Evolutionary conservation across 140 eudicot genomes (phyloP), one percentile per base, ranked within the genome.

Genomic region (Ambrosia hybrid): DNA sequence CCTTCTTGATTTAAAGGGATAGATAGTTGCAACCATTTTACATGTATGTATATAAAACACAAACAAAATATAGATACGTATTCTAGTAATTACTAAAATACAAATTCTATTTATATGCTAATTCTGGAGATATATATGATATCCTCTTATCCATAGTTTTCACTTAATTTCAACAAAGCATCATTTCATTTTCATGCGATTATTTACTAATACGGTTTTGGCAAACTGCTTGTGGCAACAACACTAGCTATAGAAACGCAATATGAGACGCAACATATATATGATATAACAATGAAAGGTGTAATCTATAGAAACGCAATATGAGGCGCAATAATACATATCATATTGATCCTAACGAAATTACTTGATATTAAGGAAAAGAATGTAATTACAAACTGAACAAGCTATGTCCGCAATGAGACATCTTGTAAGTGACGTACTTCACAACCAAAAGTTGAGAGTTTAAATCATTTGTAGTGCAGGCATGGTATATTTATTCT

Each of bases 1-100:
- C 51, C 70, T 62, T 73, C 69, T 49, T 61, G 77, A 52, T 15
- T 37, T 3, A 30, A 4, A 33, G 21, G 14, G 15, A 56, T 43
- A 13, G 37, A 67, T 13, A 67, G 12, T 7, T 39, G n/a, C 48
- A 65, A 75, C 16, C 73, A 41, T 53, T 55, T 74, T 16, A 56
- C 16, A 4, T 16, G 1, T 30, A 69, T 3, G 13, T 52, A 34
- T 52, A 34, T 21, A 4, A 45, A 34, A n/a, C 45, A 51, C 2
- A 52, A 51, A 21, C 26, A 21, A 51, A 36, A 51, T 5, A 68
- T 53, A 14, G n/a, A 6, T 34, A 41, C 9, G 51, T 51, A n/a
- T 14, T 41, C 48, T 52, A 1, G 61, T 36, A 6, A 69, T 21
- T 21, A 21, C 55, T n/a, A 52, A 51, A 2, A 13, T 14, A 36